A percentile compares a stretch with the other conserved stretches of the same genome.
These are phyloP conservation scores for Microthlaspi erraticum DNA, from an alignment of 345 rosid species.

Conservation along the genomic window DNA sequence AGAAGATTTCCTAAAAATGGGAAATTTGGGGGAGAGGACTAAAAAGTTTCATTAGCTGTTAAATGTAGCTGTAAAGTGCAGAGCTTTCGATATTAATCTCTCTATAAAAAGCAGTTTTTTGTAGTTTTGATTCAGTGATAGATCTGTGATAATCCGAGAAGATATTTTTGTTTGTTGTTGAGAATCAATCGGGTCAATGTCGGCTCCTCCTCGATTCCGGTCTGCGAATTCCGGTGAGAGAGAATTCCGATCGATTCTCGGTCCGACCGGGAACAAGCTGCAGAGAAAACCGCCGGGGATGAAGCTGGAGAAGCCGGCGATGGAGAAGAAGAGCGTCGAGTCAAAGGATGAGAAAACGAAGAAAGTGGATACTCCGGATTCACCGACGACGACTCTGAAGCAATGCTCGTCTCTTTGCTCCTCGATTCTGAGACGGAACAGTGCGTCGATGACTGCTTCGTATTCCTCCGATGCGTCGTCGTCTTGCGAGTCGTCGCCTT, in stretches of 20 bases:
- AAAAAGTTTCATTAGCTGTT: conserved; percentile 13
- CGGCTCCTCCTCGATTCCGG: conserved; percentile 63
- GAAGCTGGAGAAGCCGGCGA: conserved; percentile 49
- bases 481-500: conserved; percentile 63
- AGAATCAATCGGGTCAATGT: conserved; percentile 50
- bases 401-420: conserved; percentile 48
- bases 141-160: conserved; percentile 29
- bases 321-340: conserved; percentile 31
- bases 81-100: conserved; percentile 11
- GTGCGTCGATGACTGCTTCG: conserved; percentile 61
- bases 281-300: conserved; percentile 49
- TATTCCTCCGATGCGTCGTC: conserved; percentile 87
- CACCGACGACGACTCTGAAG: conserved; percentile 42
- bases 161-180: neutral
- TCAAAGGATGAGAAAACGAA: conserved; percentile 48
- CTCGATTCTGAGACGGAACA: conserved; percentile 51
- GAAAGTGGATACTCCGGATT: conserved; percentile 36
- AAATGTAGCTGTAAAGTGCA: conserved; percentile 38
- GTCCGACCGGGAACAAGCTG: conserved; percentile 65
- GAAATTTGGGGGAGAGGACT: conserved; percentile 16
- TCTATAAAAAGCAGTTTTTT: neutral
- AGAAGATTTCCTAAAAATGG: conserved; percentile 26
- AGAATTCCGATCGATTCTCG: conserved; percentile 60
- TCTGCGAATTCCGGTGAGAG: conserved; percentile 51
- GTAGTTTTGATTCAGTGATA: conserved; percentile 27